These are phyloP conservation scores for Thelonectria blattea DNA, from an alignment of 2,329 filamentous ascomycete genomes.

Conservation along the genomic window DNA sequence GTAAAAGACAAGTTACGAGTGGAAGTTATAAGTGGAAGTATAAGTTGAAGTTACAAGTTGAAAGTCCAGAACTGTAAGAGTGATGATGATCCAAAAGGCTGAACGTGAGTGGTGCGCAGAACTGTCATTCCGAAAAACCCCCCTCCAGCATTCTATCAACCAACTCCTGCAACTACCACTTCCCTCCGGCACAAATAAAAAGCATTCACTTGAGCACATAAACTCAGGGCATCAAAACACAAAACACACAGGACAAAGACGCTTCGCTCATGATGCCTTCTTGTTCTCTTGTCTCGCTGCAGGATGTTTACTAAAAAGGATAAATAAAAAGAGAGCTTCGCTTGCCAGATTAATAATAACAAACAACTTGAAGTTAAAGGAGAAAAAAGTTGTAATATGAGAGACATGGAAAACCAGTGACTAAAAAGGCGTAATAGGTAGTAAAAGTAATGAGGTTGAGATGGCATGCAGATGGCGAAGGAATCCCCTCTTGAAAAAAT, in stretches of 20 bases:
- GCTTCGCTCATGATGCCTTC: slow-evolving; percentile 22
- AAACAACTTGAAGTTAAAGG: slow-evolving; percentile 19
- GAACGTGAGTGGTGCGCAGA: neutral
- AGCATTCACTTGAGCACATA: slow-evolving; percentile 16
- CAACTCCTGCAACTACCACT: neutral
- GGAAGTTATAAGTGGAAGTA: neutral
- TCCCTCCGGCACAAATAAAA: neutral
- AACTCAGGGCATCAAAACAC: slow-evolving; percentile 39
- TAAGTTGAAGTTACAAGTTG: neutral
- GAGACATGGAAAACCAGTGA: slow-evolving; percentile 10
- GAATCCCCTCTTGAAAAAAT: slow-evolving; percentile 1
- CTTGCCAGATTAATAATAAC: slow-evolving; percentile 30
- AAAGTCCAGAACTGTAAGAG: neutral
- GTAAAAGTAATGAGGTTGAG: slow-evolving; percentile 12
- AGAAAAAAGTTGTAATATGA: slow-evolving; percentile 21
- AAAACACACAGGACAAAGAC: slow-evolving; percentile 11
- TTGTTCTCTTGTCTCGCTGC: slow-evolving; percentile 22
- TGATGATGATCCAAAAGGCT: neutral
- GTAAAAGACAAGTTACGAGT: neutral
- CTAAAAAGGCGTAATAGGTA: slow-evolving; percentile 11
- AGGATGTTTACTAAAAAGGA: slow-evolving; percentile 7
- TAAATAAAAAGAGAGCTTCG: slow-evolving; percentile 14
- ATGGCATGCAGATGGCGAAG: slow-evolving; percentile 16
- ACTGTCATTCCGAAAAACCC: slow-evolving; percentile 31
- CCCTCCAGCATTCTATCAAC: slow-evolving; percentile 2